Evolutionary conservation across 495 filamentous ascomycete species (phyloP), one percentile per base, ranked within the genome.

Genomic region (Penicillium malachiteum): DNA sequence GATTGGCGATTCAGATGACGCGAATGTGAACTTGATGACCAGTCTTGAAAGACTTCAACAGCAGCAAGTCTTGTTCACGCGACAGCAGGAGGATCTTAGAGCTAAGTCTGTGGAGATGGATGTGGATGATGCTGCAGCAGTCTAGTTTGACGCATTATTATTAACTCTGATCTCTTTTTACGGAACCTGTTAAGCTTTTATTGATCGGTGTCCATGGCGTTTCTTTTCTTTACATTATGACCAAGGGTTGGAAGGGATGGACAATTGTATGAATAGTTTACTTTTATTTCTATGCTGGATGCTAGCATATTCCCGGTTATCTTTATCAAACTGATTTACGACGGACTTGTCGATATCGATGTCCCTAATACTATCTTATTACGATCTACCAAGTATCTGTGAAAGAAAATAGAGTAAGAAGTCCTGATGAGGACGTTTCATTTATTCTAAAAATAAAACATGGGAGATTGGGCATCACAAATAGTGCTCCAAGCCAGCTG

Each of bases 1-100:
- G 17, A 67, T 75, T 2, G 63, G 65, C 6, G 50, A 51, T 7
- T 62, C 67, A 7, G 45, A 56, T 9, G 47, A 31, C 2, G 34
- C 2, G 34, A 10, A 9, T 40, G 57, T 65, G 30, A 54, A 60
- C 59, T 37, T 56, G 30, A 47, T 65, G 21, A 57, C 59, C 21
- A 62, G 58, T 35, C 47, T 68, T 21, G 62, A 71, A 34, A 70
- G 65, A 44, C 49, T 67, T 16, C 67, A 70, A 34, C 56, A 56
- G 13, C 67, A 70, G 13, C 67, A 70, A 21, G 43, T 52, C 34
- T 46, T 59, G 16, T 68, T 68, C 33, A 50, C 63, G 18, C 32
- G 35, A 7, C 66, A 69, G 40, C 66, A 64, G 47, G 56, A 67
- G 7, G 57, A 63, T 49, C 49, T 63, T 30, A 57, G 56, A 47